Evolutionary conservation across 805 yeast genomes (phyloP).

Genomic region (Saturnispora silvae): DNA sequence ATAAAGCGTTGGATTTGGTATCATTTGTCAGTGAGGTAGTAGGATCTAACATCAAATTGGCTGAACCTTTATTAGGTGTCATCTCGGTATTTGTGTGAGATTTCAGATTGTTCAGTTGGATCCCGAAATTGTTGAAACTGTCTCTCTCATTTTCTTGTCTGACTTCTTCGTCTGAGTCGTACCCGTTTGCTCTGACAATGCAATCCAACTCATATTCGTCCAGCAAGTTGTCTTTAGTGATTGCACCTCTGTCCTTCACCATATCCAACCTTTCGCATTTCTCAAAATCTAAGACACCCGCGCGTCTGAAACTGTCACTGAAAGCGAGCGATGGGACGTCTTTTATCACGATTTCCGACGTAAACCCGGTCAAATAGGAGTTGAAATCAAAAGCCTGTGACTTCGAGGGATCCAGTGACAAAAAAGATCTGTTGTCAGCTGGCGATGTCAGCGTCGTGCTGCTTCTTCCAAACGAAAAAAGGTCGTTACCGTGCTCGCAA

Average conservation of each 20-base stretch:
- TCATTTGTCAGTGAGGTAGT: background rate
- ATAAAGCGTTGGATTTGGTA: background rate
- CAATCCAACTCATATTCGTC: conserved; percentile 13
- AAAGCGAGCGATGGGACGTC: background rate
- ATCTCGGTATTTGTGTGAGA: too few species aligned
- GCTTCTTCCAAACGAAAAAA: conserved; percentile 4
- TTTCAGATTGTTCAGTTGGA: too few species aligned
- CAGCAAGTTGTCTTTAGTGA: conserved; percentile 9
- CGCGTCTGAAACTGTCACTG: background rate
- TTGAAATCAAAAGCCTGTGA: conserved; percentile 19
- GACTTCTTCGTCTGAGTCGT: conserved; percentile 11
- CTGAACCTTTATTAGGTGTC: background rate
- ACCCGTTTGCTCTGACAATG: conserved; percentile 12
- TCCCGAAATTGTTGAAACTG: conserved; percentile 21
- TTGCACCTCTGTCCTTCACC: conserved; percentile 9
- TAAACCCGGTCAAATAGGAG: conserved; percentile 18
- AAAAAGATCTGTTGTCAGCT: background rate
- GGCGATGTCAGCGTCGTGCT: background rate
- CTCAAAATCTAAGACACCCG: background rate
- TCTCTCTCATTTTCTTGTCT: conserved; percentile 14
- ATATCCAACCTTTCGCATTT: conserved; percentile 2
- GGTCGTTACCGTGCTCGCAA: conserved; percentile 1
- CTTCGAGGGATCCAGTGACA: conserved; percentile 6
- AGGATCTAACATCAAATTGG: background rate
- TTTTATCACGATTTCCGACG: conserved; percentile 11